These are phyloP conservation scores for Hyphochytrium catenoides DNA, from an alignment of 352 stramenopile genomes.

Conservation along the genomic window DNA sequence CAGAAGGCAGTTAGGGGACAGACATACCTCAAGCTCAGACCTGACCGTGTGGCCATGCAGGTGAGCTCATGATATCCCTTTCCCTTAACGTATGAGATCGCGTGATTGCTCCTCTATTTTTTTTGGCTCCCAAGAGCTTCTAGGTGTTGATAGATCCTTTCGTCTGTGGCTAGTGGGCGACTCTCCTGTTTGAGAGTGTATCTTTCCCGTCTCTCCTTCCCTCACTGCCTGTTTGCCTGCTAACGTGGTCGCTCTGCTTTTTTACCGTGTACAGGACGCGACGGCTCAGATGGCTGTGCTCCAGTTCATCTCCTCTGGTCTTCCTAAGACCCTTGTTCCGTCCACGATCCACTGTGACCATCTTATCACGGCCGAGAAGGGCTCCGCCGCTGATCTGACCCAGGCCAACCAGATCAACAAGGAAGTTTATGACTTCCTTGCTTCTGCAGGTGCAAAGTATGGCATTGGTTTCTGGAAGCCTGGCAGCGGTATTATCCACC, in stretches of 20 bases:
- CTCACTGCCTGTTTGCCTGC: no score
- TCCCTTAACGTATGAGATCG: no score
- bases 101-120: no score
- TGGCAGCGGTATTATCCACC: constrained; percentile 75
- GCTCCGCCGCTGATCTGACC: constrained; percentile 51
- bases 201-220: no score
- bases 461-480: constrained; percentile 83
- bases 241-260: no score
- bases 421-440: constrained; percentile 77
- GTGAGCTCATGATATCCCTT: no score
- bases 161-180: no score
- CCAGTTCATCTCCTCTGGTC: constrained; percentile 79
- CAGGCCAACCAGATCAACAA: constrained; percentile 69
- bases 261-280: no score
- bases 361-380: constrained; percentile 80
- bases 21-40: constrained; percentile 75
- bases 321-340: constrained; percentile 71
- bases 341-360: constrained; percentile 84
- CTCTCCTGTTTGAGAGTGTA: no score
- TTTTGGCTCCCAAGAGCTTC: no score
- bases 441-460: constrained; percentile 71
- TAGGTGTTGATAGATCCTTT: no score
- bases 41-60: constrained; percentile 80
- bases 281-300: constrained; percentile 82
- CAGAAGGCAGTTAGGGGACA: constrained; percentile 52